Base-by-base conservation (phyloP, 768 basidiomycete genomes). In the Suillus ampliporus region DNA sequence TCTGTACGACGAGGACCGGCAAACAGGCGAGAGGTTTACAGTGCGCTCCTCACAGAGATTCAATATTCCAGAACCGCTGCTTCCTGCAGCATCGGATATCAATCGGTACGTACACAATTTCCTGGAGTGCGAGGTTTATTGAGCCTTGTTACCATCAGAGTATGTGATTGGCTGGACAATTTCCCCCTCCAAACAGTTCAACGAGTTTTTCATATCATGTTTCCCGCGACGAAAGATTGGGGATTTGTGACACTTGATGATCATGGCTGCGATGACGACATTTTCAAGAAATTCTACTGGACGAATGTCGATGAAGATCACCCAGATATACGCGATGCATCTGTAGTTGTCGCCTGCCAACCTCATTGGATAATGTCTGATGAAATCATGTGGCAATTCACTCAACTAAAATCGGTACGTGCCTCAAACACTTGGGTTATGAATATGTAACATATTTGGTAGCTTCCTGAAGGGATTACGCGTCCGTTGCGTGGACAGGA, bases 301-400 rank as follows among this genome's bases (percentile, higher is more conserved):
- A 73, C 78, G 9, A 66, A 69, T 11, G 64, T 59, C 23, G 60
- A 63, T 23, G 56, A 68, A 5, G 61, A 69, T 3, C 73, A 71
- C 13, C 65, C 72, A 40, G 67, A 69, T 34, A 72, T 74, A 35
- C 69, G 70, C 48, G 73, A 64, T 34, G 72, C 71, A 37, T 78
- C 80, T 48, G 74, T 88, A 21, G 71, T 86, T 4, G 71, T 89
- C 46, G 86, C 82, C n/a, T 84, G 84, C 65, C 86, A 88, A 69
- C 84, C 87, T 3, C 85, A 86, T 7, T 87, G 84, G 83, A 76
- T 86, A 26, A 79, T 88, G 46, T 83, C 83, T 13, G 68, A 71
- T n/a, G 78, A 80, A 64, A 85, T 87, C 68, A 76, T 88, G 64
- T 75, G 79, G 67, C 82, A 84, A 67, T 87, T 89, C 68, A 73